Evolutionary conservation across 2,329 filamentous ascomycete species (phyloP), one percentile per base, ranked within the genome.

Genomic region (Xylaria sp.): DNA sequence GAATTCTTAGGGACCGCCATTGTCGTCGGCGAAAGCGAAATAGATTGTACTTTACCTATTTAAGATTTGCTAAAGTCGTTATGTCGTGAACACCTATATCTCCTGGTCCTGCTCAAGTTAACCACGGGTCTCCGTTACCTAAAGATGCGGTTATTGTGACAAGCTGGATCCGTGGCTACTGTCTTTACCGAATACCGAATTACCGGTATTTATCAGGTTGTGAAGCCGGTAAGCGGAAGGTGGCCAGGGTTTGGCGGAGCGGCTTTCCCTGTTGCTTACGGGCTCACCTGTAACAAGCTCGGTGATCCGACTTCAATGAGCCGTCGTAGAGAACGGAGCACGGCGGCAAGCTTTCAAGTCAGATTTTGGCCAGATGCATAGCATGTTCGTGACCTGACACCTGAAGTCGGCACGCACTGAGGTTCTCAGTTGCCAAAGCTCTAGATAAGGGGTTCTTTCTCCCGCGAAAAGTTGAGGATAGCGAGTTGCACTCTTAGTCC

Each of bases 161-260:
- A 23, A 31, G 11, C 14, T 28, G 23, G 31, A 47, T 47, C 45
- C 45, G 25, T 37, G 3, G 35, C 35, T 3, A 9, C 4, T 4
- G 38, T 3, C n/a, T 42, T 49, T 50, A 37, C 47, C 47, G 47
- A 50, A 35, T 50, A 50, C 47, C 47, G 47, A 35, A 50, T 14
- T 50, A 21, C 47, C 47, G 47, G 28, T 23, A 50, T 4, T 2
- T 17, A 35, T 19, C 3, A 9, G 17, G 15, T 17, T 35, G 5
- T 2, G 11, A 50, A 17, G 5, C n/a, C 28, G 12, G 31, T 15
- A 19, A 19, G 11, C 3, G 19, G 19, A 43, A 19, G 25, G 14
- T 2, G n/a, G 25, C 46, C 19, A 50, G 31, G n/a, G 31, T 1
- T 11, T 7, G 11, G 19, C 47, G 31, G 47, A 50, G 35, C 14